These are phyloP conservation scores for Penicillium sp. DNA, from an alignment of 2,329 filamentous ascomycete genomes.

Conservation along the genomic window DNA sequence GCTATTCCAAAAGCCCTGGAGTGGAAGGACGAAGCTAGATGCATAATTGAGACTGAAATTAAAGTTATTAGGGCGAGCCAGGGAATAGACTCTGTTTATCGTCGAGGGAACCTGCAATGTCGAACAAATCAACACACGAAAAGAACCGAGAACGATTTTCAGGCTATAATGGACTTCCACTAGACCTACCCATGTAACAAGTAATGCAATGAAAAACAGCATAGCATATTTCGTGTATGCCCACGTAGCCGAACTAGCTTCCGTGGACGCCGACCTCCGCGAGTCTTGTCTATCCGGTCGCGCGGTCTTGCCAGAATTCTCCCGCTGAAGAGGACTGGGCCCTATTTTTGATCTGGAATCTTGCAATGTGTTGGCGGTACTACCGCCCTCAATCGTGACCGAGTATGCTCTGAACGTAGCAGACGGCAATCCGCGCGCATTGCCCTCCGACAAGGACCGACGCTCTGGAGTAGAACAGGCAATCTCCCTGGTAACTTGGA, in stretches of 20 bases:
- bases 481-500: slow-evolving; percentile 59
- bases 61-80: slow-evolving; percentile 55
- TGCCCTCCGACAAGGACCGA: slow-evolving; percentile 2
- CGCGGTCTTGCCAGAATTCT: neutral
- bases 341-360: neutral
- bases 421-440: slow-evolving; percentile 2
- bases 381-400: slow-evolving; percentile 31
- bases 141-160: neutral
- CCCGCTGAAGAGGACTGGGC: slow-evolving; percentile 2
- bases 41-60: slow-evolving; percentile 64
- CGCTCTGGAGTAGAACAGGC: slow-evolving; percentile 17
- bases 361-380: neutral
- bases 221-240: slow-evolving; percentile 41
- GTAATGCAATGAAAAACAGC: slow-evolving; percentile 41
- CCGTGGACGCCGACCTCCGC: slow-evolving; percentile 20
- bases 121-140: neutral
- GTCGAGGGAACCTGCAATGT: slow-evolving; percentile 60
- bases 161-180: neutral
- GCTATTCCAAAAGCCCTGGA: slow-evolving; percentile 83
- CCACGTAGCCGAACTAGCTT: slow-evolving; percentile 38
- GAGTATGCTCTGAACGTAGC: slow-evolving; percentile 28
- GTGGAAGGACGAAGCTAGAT: slow-evolving; percentile 70
- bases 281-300: slow-evolving; percentile 4
- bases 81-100: slow-evolving; percentile 70
- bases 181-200: slow-evolving; percentile 40